A percentile compares a stretch with the other conserved stretches of the same genome.
Evolutionary conservation across 176 grass and related monocot genomes (phyloP).

Genomic region (Neostapfia colusana): DNA sequence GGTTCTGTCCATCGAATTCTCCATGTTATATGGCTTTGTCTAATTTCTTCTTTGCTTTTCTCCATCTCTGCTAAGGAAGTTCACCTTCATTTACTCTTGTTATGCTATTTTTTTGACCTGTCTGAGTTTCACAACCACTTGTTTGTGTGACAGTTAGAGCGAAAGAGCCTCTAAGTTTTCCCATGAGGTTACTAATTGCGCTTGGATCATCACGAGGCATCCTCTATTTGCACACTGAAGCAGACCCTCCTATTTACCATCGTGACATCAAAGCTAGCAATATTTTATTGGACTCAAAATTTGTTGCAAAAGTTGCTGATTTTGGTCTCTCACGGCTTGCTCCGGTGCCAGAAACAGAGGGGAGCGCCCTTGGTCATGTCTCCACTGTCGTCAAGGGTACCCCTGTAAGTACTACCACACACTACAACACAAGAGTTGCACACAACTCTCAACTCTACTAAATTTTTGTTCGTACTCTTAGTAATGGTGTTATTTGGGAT

Average conservation of each 20-base stretch:
- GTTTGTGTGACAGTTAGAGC: constrained; percentile 48
- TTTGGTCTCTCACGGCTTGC: constrained; percentile 72
- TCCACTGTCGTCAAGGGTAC: constrained; percentile 77
- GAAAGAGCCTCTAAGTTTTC: constrained; percentile 60
- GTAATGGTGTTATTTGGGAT: neutral
- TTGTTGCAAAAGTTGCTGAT: constrained; percentile 75
- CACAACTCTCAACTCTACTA: constrained; percentile 10
- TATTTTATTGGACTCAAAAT: constrained; percentile 65
- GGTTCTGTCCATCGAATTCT: neutral
- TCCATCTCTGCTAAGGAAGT: neutral
- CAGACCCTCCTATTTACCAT: constrained; percentile 68
- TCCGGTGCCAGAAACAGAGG: constrained; percentile 52
- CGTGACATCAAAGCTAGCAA: constrained; percentile 79
- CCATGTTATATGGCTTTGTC: constrained; percentile 3
- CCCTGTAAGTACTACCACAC: constrained; percentile 50
- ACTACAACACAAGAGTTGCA: neutral
- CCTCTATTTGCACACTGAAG: constrained; percentile 68
- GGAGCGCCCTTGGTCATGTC: constrained; percentile 52
- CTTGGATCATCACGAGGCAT: constrained; percentile 63
- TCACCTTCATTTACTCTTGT: neutral
- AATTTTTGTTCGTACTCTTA: neutral
- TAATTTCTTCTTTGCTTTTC: neutral
- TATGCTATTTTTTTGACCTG: constrained; percentile 23
- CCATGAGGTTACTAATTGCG: constrained; percentile 57
- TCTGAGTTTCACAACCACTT: constrained; percentile 20